Evolutionary conservation across 768 basidiomycete species (phyloP), one percentile per base, ranked within the genome.

Genomic region (Lyophyllum atratum): DNA sequence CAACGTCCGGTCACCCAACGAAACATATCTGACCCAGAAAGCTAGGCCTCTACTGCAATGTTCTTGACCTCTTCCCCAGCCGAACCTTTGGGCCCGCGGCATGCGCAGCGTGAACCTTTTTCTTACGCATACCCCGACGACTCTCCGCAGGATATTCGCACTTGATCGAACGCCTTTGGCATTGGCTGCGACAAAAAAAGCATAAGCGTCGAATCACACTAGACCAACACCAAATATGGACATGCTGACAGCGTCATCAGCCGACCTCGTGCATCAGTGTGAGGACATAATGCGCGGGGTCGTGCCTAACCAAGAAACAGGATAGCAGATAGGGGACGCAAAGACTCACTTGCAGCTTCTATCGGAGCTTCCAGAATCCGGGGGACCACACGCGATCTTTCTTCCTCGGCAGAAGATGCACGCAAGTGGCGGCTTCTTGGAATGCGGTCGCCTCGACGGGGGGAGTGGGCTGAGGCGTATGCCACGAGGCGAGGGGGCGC

Each of bases 61-160:
- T 40, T 55, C 57, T 56, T 28, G 61, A 53, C 43, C 55, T 56
- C 56, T 58, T 65, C 15, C 63, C 55, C n/a, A 60, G 44, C 26
- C 59, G 66, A 34, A 56, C 59, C 55, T 71, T 72, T 15, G 64
- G 59, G 26, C 61, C 64, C 33, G 62, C 60, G 9, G 60, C 49
- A 60, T 53, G 55, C 56, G 46, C 15, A n/a, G 43, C 6, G 40
- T 62, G 47, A n/a, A 52, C 58, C 58, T 77, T 81, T 67, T 79
- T 81, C 70, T 79, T 82, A 49, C 85, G 78, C 79, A 87, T 83
- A 10, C 89, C 89, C 17, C 89, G 79, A 33, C 86, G 78, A 63
- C 87, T 89, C 68, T 87, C 86, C 6, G 76, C 70, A 0, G 89
- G 89, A 62, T 88, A 90, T 64, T 86, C 86, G 68, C 89, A 91